Base-by-base conservation (phyloP, 75 land plant species). In the Isoetes taiwanensis region DNA sequence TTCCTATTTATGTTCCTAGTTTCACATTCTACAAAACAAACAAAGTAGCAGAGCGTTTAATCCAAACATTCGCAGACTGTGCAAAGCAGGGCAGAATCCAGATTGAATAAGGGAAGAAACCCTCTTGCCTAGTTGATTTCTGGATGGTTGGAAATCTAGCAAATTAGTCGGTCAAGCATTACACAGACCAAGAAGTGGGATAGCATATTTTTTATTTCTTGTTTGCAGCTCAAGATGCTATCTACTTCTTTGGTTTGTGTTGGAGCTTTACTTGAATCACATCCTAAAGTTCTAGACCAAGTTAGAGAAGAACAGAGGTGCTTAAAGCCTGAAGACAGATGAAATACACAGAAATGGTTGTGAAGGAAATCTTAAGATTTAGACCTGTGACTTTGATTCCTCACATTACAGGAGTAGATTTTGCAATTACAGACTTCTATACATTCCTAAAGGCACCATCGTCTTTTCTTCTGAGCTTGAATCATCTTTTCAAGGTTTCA, bases 161-260 rank as follows among this genome's bases (percentile, higher is more conserved):
- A n/a, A n/a, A n/a, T n/a, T n/a, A n/a, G n/a, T n/a, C n/a, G n/a
- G n/a, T n/a, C n/a, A n/a, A n/a, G n/a, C 57, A 76, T 25, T 29
- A 61, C 48, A 26, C 54, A 24, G 74, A 82, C 56, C 2, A 0
- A 0, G 77, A 84, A 33, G 40, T 84, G 43, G 90, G 79, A 12
- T 57, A 70, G 40, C 74, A 81, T 58, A 32, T 87, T 41, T 86
- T 91, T 72, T 93, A 91, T 56, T 91, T 91, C 65, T 66, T 91
- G 31, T 93, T 83, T 69, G 98, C 98, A 0, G 85, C 98, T 0
- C 94, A 93, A 46, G 97, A 93, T 71, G 98, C 98, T 94, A 1
- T 83, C 98, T 0, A 79, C 95, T 2, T 87, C 89, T 16, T 71
- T 93, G 21, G 69, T 80, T 2, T 93, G 98, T 94, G 82, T 90